phyloP scores from a whole-genome alignment of 768 basidiomycete species.

The Xerocomus brunneocitrinus region DNA sequence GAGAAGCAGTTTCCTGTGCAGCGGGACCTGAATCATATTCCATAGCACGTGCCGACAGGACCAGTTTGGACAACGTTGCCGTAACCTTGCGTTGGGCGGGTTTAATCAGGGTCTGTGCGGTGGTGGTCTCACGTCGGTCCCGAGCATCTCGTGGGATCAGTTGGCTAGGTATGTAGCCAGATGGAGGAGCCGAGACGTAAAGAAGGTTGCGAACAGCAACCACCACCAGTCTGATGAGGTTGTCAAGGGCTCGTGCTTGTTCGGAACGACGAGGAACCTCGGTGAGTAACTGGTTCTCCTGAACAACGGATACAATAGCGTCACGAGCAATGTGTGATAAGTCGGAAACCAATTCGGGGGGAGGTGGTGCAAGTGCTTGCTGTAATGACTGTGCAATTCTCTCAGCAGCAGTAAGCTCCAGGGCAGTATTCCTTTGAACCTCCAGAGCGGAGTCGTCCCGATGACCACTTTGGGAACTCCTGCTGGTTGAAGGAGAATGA shows the following conservation, averaged over 20 bases:
- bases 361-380: conserved; percentile 50
- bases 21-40: conserved; percentile 71
- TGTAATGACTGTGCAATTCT: conserved; percentile 64
- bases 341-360: conserved; percentile 57
- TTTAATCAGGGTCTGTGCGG: conserved; percentile 61
- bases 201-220: conserved; percentile 73
- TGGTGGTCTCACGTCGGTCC: conserved; percentile 39
- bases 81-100: conserved; percentile 82
- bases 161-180: conserved; percentile 56
- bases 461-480: conserved; percentile 29
- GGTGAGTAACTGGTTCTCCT: conserved; percentile 49
- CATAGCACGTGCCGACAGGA: conserved; percentile 87
- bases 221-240: conserved; percentile 58
- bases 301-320: conserved; percentile 58
- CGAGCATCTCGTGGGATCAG: conserved; percentile 48
- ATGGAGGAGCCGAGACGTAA: conserved; percentile 58
- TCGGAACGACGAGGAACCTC: conserved; percentile 45
- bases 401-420: conserved; percentile 61
- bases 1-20: conserved; percentile 56
- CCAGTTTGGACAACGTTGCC: conserved; percentile 83
- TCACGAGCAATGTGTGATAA: conserved; percentile 54
- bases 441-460: conserved; percentile 14
- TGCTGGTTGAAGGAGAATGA: conserved; percentile 28
- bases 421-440: conserved; percentile 19
- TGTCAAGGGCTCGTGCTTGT: conserved; percentile 56